Conservation (phyloP, 2,329 filamentous ascomycete species). For the Tothia fuscella region DNA sequence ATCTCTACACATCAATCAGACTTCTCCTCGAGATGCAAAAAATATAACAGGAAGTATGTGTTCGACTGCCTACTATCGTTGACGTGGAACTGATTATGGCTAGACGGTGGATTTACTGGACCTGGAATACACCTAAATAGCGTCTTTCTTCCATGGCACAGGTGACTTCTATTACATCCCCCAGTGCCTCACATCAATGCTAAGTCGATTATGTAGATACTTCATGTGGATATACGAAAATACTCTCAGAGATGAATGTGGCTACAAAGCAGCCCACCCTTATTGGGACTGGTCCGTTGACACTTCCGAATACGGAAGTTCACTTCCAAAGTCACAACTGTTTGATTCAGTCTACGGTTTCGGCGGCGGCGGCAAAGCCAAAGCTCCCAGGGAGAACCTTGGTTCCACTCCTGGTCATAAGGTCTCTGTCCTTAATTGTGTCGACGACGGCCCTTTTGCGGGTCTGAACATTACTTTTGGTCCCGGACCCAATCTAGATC, state of each 20-base stretch:
- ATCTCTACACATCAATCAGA: constrained; percentile 4
- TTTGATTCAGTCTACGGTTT: constrained; percentile 24
- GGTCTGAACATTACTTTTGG: not conserved
- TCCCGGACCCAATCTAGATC: not conserved
- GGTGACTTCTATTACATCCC: no score
- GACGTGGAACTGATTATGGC: not conserved
- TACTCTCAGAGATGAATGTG: constrained; percentile 30
- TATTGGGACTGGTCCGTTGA: constrained; percentile 12
- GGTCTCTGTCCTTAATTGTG: not conserved
- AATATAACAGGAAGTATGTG: not conserved
- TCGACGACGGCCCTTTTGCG: not conserved
- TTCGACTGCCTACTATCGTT: not conserved
- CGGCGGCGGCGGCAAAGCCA: constrained; percentile 19
- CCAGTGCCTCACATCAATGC: constrained; percentile 24
- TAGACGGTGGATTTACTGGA: not conserved
- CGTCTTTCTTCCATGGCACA: constrained; percentile 11
- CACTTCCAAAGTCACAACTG: constrained; percentile 17
- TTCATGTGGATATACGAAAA: constrained; percentile 31
- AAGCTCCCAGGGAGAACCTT: no score
- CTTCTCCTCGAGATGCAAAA: not conserved
- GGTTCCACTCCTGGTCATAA: not conserved
- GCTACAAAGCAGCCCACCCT: constrained; percentile 30
- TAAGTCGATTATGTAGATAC: constrained; percentile 33
- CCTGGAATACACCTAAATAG: constrained; percentile 9
- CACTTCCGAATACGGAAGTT: constrained; percentile 13